Conservation (phyloP, 179 eudicot species). For the Drosera spatulata region DNA sequence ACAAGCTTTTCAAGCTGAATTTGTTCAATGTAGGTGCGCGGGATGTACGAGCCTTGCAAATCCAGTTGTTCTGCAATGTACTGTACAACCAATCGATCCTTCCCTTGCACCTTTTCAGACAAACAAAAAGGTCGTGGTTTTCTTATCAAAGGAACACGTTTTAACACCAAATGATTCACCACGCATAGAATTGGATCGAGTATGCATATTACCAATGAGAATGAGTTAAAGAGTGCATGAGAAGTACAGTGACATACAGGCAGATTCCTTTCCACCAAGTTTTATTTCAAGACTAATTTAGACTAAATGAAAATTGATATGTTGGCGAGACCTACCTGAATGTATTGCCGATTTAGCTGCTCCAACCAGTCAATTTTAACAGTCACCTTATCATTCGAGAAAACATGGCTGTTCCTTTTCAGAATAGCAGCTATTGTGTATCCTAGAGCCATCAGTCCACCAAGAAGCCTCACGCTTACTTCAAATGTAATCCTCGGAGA, state of each 20-base stretch:
- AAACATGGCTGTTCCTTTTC: constrained; percentile 80
- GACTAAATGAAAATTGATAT: not conserved
- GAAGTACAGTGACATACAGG: no score
- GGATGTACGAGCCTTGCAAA: constrained; percentile 77
- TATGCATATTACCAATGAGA: not conserved
- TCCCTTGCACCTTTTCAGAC: constrained; percentile 76
- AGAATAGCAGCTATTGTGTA: constrained; percentile 89
- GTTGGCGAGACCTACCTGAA: constrained; percentile 47
- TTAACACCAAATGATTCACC: not conserved
- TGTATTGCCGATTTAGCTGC: constrained; percentile 76
- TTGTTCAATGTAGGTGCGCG: constrained; percentile 91
- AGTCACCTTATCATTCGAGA: constrained; percentile 60
- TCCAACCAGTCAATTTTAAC: constrained; percentile 92
- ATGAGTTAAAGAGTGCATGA: no score
- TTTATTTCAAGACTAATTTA: not conserved
- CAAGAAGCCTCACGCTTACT: constrained; percentile 95
- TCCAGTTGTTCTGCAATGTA: constrained; percentile 65
- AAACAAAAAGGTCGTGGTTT: not conserved
- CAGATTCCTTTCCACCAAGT: no score
- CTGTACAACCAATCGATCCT: constrained; percentile 66
- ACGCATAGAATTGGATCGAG: not conserved
- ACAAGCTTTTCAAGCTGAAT: constrained; percentile 90
- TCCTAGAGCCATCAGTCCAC: constrained; percentile 95
- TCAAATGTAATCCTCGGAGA: constrained; percentile 96
- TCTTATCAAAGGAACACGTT: not conserved